Evolutionary conservation across 2,329 filamentous ascomycete genomes (phyloP).

Genomic region (Ustulina deusta): DNA sequence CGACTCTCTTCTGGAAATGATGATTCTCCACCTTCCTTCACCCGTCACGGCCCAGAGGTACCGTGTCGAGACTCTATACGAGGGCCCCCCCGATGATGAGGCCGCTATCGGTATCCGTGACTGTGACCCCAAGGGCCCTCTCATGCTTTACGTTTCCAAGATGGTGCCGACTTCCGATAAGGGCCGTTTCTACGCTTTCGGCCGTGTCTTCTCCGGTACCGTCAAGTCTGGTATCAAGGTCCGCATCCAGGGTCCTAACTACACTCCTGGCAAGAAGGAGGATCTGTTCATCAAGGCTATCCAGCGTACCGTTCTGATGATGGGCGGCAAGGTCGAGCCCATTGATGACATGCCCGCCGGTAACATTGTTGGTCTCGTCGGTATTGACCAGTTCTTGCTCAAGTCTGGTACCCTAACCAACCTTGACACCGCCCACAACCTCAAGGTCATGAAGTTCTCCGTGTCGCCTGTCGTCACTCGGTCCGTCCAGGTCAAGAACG

Average conservation of each 20-base stretch:
- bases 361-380: slow-evolving; percentile 99
- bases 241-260: slow-evolving; percentile 99
- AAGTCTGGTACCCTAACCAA: slow-evolving; percentile 99
- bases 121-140: slow-evolving; percentile 96
- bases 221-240: slow-evolving; percentile 98
- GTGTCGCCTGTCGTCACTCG: slow-evolving; percentile 98
- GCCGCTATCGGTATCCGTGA: slow-evolving; percentile 96
- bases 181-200: slow-evolving; percentile 99
- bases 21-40: slow-evolving; percentile 98
- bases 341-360: slow-evolving; percentile 99
- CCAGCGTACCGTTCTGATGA: slow-evolving; percentile 99
- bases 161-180: slow-evolving; percentile 99
- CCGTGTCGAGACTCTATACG: slow-evolving; percentile 98
- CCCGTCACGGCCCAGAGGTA: slow-evolving; percentile 96
- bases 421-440: slow-evolving; percentile 97
- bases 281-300: slow-evolving; percentile 99
- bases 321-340: slow-evolving; percentile 98
- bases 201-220: slow-evolving; percentile 99
- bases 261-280: slow-evolving; percentile 97
- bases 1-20: slow-evolving; percentile 99
- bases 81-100: slow-evolving; percentile 94
- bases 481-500: slow-evolving; percentile 99
- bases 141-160: slow-evolving; percentile 99
- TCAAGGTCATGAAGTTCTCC: slow-evolving; percentile 99
- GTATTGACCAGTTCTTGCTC: slow-evolving; percentile 99